Base-by-base conservation (phyloP, 23 red algal genomes). In the Gracilaria caudata region DNA sequence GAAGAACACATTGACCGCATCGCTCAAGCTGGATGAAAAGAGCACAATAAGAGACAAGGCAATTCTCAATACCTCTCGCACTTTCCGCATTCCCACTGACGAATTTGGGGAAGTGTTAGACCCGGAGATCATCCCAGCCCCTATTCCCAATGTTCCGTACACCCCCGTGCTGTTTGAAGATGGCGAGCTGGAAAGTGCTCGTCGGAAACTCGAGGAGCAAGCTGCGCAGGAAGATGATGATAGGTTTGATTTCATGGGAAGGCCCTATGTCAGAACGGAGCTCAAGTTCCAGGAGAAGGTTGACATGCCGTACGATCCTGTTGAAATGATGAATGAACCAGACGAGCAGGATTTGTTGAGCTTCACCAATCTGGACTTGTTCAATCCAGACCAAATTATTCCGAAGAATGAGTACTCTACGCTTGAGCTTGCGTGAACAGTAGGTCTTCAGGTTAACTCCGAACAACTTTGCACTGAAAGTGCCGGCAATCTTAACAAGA, bases 121-220 rank as follows among this genome's bases (percentile, higher is more conserved):
- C 40, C 70, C 70, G 25, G 70, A 75, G 70, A 45, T 75, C 49
- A 43, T 75, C 13, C 70, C 70, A 20, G 70, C 37, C 40, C 70
- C 70, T 21, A 17, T 47, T 26, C 20, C 70, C 21, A 40, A 75
- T 16, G 17, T 47, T 47, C 70, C 70, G 4, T 75, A 75, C 70
- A 38, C 70, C 0, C 70, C 70, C 39, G 70, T 75, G 24, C 70
- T 75, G 39, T 75, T 75, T 75, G 70, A 75, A 17, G 70, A 75
- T 25, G 70, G 33, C 19, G 70, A 75, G 70, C 25, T 75, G 25
- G 39, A 75, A n/a, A 49, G 25, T 46, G 70, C 70, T 19, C 70
- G 70, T 13, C 20, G 37, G 33, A 75, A n/a, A 75, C 70, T 75
- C 0, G 21, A 49, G 11, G 70, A 75, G 25, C 70, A 75, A 75